Percentiles rank a stretch among this genome's conserved stretches.
Conservation (phyloP, 2,329 filamentous ascomycete genomes). For the Claviceps fusiformis region DNA sequence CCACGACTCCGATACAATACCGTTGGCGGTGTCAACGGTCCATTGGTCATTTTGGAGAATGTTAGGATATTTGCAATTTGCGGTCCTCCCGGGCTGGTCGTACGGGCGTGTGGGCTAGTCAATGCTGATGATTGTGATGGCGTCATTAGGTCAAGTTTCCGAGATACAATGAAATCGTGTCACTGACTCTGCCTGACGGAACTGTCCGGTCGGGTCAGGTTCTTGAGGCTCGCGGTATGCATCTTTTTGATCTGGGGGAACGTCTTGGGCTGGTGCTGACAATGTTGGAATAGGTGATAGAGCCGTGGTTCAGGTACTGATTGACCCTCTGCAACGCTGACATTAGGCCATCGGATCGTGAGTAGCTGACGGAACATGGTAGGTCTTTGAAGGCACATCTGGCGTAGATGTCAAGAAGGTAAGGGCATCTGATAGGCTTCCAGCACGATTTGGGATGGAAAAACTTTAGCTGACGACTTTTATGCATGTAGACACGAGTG, state of each 20-base stretch:
- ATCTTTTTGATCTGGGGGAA: no score
- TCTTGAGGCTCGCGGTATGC: conserved; percentile 83
- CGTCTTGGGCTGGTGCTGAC: not conserved
- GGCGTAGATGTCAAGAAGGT: conserved; percentile 99
- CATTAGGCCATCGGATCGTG: not conserved
- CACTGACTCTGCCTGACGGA: conserved; percentile 88
- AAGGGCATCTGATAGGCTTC: conserved; percentile 15
- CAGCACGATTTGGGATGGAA: no score
- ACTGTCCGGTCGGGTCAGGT: conserved; percentile 89
- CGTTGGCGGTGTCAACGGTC: conserved; percentile 93
- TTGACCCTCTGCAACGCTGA: conserved; percentile 10
- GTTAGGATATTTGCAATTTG: conserved; percentile 38
- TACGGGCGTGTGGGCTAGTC: not conserved
- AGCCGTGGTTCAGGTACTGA: conserved; percentile 78
- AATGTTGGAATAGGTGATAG: conserved; percentile 52
- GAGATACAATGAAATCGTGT: conserved; percentile 94
- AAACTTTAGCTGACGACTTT: conserved; percentile 12
- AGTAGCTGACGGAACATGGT: conserved; percentile 15
- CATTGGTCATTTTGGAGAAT: conserved; percentile 94
- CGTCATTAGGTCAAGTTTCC: conserved; percentile 79
- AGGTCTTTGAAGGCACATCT: conserved; percentile 95
- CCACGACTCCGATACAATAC: conserved; percentile 85
- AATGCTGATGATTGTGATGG: conserved; percentile 12
- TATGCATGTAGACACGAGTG: conserved; percentile 62
- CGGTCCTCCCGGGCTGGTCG: not conserved